Evolutionary conservation across 768 basidiomycete species (phyloP).

Genomic region (Neoboletus magnificus): DNA sequence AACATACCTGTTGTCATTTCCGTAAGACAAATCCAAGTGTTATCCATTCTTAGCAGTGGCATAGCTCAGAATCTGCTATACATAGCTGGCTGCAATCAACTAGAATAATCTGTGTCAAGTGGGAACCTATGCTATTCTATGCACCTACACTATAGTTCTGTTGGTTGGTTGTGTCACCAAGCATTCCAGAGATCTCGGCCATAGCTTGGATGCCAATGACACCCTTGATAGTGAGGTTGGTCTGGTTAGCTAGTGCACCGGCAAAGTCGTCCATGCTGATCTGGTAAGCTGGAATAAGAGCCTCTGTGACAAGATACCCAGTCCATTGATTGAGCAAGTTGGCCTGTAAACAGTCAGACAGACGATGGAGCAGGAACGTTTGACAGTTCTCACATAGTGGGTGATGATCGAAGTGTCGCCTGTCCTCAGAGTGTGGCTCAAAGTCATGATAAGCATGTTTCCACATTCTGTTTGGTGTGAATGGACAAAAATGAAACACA

Average conservation of each 20-base stretch:
- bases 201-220: slow-evolving; percentile 65
- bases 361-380: background rate
- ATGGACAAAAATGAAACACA: slow-evolving; percentile 1
- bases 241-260: slow-evolving; percentile 54
- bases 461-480: slow-evolving; percentile 52
- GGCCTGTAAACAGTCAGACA: slow-evolving; percentile 28
- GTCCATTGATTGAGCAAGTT: slow-evolving; percentile 64
- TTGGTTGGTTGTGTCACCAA: slow-evolving; percentile 38
- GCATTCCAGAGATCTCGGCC: slow-evolving; percentile 47
- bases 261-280: slow-evolving; percentile 50
- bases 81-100: slow-evolving; percentile 53
- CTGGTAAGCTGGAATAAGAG: slow-evolving; percentile 52
- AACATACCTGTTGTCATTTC: slow-evolving; percentile 44
- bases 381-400: slow-evolving; percentile 26
- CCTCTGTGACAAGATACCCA: slow-evolving; percentile 52
- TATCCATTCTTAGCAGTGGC: slow-evolving; percentile 47
- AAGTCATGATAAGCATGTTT: slow-evolving; percentile 71
- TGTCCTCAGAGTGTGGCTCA: slow-evolving; percentile 56
- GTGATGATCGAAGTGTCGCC: slow-evolving; percentile 52
- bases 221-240: slow-evolving; percentile 70
- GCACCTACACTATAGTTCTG: slow-evolving; percentile 40
- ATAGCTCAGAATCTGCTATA: slow-evolving; percentile 49
- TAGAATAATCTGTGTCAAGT: slow-evolving; percentile 17
- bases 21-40: slow-evolving; percentile 60
- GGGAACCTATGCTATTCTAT: background rate